phyloP scores from a whole-genome alignment of 2,329 filamentous ascomycete species.

The Periconia sp. region DNA sequence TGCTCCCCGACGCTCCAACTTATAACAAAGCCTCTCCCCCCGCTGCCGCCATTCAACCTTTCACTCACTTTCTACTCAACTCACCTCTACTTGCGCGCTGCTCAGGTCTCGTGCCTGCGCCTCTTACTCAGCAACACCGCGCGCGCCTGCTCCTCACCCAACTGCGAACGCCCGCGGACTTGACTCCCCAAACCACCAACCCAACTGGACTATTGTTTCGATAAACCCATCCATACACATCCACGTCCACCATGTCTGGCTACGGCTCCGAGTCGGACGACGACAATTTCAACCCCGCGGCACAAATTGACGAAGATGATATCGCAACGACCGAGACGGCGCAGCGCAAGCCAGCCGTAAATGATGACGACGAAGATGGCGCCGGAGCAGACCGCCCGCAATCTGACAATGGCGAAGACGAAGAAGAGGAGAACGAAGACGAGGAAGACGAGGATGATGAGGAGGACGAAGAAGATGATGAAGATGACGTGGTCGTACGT shows the following conservation, averaged over 20 bases:
- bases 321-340: conserved; percentile 18
- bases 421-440: conserved; percentile 58
- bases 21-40: conserved; percentile 21
- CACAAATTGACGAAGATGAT: conserved; percentile 67
- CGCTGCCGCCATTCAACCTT: not conserved
- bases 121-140: not conserved
- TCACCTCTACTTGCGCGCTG: not conserved
- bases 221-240: not conserved
- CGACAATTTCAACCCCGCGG: conserved; percentile 86
- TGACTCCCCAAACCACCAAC: not conserved
- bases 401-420: conserved; percentile 59
- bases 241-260: conserved; percentile 27
- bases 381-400: conserved; percentile 54
- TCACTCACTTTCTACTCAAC: conserved; percentile 1
- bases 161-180: not conserved
- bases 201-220: not conserved
- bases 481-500: conserved; percentile 6
- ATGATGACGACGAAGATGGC: conserved; percentile 53
- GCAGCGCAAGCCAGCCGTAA: conserved; percentile 35
- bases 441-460: conserved; percentile 64
- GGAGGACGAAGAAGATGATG: conserved; percentile 48
- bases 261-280: conserved; percentile 57
- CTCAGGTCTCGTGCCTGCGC: not conserved
- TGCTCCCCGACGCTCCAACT: not conserved
- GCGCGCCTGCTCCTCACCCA: not conserved